These are phyloP conservation scores for Malassezia restricta DNA, from an alignment of 1,284 basidiomycete species.

Conservation along the genomic window DNA sequence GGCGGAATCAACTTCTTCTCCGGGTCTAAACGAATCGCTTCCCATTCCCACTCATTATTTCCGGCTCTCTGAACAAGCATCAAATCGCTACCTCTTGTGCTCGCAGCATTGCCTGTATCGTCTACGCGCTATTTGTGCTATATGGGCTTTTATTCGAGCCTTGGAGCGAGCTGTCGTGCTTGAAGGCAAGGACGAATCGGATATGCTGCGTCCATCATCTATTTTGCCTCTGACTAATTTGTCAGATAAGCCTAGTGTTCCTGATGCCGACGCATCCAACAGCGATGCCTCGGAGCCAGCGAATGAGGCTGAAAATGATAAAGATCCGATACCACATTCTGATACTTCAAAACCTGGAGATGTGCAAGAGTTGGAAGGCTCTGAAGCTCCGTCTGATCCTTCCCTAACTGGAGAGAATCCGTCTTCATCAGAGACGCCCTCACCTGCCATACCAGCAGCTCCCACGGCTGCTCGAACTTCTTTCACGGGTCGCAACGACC, in stretches of 20 bases:
- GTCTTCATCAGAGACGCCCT: background rate
- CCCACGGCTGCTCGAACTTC: background rate
- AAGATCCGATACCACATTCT: too few relatives aligned
- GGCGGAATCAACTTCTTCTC: background rate
- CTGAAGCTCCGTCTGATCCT: too few relatives aligned
- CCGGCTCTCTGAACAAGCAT: conserved; percentile 31
- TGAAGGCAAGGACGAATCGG: conserved; percentile 36
- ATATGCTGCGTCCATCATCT: conserved; percentile 12
- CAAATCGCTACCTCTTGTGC: conserved; percentile 37
- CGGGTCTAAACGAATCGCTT: conserved; percentile 1
- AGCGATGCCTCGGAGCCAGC: too few relatives aligned
- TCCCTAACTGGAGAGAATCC: too few relatives aligned
- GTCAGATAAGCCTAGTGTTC: background rate
- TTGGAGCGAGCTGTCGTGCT: conserved; percentile 41
- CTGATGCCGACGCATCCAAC: too few relatives aligned
- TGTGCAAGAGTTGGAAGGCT: too few relatives aligned
- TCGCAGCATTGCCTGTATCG: conserved; percentile 39
- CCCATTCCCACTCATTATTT: conserved; percentile 44
- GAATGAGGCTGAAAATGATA: too few relatives aligned
- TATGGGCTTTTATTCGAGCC: conserved; percentile 39
- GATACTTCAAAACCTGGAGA: too few relatives aligned
- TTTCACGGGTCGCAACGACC: background rate
- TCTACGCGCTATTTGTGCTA: conserved; percentile 35
- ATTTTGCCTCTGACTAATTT: background rate
- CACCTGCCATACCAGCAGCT: background rate